Evolutionary conservation across 108 stramenopile species (phyloP), one percentile per base, ranked within the genome.

Genomic region (Fragilaria radians): DNA sequence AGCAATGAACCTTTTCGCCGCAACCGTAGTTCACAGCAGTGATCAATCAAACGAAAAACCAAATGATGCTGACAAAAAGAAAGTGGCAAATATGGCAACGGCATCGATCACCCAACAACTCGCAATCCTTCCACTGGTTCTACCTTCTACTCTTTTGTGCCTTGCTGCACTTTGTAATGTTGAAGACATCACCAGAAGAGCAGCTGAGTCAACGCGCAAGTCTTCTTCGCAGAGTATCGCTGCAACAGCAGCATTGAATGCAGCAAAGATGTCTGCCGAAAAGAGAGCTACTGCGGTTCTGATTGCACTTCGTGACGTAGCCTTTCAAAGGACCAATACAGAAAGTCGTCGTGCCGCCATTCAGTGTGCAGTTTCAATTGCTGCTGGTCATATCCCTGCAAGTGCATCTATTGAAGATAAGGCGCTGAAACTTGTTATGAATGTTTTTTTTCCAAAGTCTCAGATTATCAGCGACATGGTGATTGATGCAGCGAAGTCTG

Each of bases 361-460:
- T 3, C 64, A 71, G 46, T 76, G 72, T 48, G 85, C 87, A 28
- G 93, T 90, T 32, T 79, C 67, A 5, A 70, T 94, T 22, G 93
- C 93, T 11, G 58, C 83, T 18, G 93, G 93, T 34, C 70, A 85
- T 7, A 61, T 89, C 31, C 74, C 74, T 34, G 81, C 87, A 21
- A 88, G 78, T 57, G 46, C 52, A 30, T 62, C 63, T 17, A 73
- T 89, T 28, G 83, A 88, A 67, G 89, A 90, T 47, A 88, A 86
- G 61, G 89, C 89, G 9, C 65, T 90, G 28, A 88, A 87, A 58
- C 62, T 94, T 25, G 93, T 91, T 0, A 87, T 94, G 82, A 91
- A 91, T 67, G 77, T 90, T 1, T 65, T 91, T 29, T 94, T 76
- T 59, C 69, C 81, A 0, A 82, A 81, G 66, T 86, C 80, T 36